phyloP scores from a whole-genome alignment of 352 stramenopile genomes.

The Globisporangium acanthophoron region DNA sequence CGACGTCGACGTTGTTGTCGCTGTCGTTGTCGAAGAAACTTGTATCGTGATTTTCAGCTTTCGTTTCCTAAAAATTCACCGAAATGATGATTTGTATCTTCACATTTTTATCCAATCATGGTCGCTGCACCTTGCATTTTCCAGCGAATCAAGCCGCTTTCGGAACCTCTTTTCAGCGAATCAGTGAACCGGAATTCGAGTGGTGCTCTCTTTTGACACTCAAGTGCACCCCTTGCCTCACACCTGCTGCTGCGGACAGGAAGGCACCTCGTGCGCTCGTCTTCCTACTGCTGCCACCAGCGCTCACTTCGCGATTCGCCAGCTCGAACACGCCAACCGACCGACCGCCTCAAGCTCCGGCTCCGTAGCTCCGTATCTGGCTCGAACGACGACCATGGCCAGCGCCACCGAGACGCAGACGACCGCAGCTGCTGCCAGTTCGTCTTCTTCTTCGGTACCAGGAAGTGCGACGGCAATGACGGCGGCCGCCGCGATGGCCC shows the following conservation, averaged over 20 bases:
- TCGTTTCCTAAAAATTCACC: too few species aligned
- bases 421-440: constrained; percentile 1
- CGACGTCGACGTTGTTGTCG: neutral
- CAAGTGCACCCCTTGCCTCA: neutral
- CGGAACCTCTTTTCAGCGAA: too few species aligned
- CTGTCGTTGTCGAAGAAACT: too few species aligned
- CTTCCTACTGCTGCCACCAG: neutral
- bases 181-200: too few species aligned
- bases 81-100: too few species aligned
- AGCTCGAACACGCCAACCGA: too few species aligned
- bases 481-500: constrained; percentile 8
- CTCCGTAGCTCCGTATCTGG: neutral
- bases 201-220: neutral
- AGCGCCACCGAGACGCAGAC: constrained; percentile 5
- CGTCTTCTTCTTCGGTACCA: neutral
- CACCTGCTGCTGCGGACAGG: neutral
- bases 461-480: too few species aligned
- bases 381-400: constrained; percentile 3
- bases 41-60: too few species aligned
- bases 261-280: neutral
- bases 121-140: too few species aligned
- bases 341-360: neutral
- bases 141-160: too few species aligned
- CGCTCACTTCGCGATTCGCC: too few species aligned
- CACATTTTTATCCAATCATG: too few species aligned